A percentile compares a stretch with the other conserved stretches of the same genome.
Evolutionary conservation across 345 rosid species (phyloP).

Genomic region (Murraya koenigii): DNA sequence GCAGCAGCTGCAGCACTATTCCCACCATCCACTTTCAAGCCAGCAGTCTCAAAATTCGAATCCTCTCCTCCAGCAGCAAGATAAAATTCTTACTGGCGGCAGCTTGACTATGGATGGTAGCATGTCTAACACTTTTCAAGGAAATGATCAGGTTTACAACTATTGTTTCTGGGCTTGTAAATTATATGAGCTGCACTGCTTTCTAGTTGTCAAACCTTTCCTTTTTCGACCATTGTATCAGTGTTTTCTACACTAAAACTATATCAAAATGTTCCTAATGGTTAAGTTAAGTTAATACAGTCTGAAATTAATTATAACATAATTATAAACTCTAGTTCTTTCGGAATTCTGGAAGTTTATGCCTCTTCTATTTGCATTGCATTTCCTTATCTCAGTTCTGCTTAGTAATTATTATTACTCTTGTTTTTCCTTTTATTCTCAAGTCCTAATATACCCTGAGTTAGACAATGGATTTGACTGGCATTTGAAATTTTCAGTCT

Average conservation of each 20-base stretch:
- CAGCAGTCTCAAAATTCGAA: slow-evolving; percentile 47
- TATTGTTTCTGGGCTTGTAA: background rate
- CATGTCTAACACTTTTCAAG: slow-evolving; percentile 42
- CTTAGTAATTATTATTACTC: background rate
- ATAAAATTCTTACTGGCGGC: slow-evolving; percentile 39
- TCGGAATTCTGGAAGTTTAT: background rate
- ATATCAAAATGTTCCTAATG: slow-evolving; percentile 1
- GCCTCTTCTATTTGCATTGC: background rate
- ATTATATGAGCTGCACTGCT: background rate
- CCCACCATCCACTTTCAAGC: slow-evolving; percentile 39
- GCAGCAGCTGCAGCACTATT: slow-evolving; percentile 38
- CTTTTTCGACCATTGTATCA: background rate
- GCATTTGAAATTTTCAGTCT: background rate
- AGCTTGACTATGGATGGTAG: slow-evolving; percentile 39
- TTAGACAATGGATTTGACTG: background rate
- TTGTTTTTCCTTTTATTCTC: background rate
- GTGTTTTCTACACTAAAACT: background rate
- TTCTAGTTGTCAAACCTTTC: background rate
- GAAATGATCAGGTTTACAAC: slow-evolving; percentile 45
- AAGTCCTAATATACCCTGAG: background rate
- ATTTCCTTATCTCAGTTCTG: background rate
- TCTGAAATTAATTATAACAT: background rate
- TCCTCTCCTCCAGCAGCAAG: slow-evolving; percentile 41
- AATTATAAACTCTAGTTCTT: background rate
- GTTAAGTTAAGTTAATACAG: background rate